phyloP scores from a whole-genome alignment of 75 land plant species.

The Picea sitchensis region DNA sequence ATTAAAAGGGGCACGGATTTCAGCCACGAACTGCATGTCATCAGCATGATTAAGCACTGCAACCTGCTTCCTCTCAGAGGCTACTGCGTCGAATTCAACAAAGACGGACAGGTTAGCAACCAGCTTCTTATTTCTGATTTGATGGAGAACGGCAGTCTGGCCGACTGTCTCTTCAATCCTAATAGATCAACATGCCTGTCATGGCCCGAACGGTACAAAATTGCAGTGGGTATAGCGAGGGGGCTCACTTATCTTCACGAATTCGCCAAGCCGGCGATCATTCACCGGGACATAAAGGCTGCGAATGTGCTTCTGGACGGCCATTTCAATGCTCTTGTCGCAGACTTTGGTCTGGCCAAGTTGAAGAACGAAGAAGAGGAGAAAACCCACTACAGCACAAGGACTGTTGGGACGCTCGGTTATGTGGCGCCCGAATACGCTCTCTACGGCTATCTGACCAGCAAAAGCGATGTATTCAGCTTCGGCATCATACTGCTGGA shows the following conservation, averaged over 20 bases:
- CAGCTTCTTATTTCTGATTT: slow-evolving; percentile 69
- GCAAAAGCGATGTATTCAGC: slow-evolving; percentile 83
- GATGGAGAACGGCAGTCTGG: slow-evolving; percentile 75
- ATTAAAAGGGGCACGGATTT: slow-evolving; percentile 48
- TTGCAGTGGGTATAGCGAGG: slow-evolving; percentile 70
- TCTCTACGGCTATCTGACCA: slow-evolving; percentile 71
- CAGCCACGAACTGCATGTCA: slow-evolving; percentile 67
- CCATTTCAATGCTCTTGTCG: slow-evolving; percentile 61
- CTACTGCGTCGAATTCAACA: slow-evolving; percentile 43
- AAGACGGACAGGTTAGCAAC: slow-evolving; percentile 35
- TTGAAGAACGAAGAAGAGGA: slow-evolving; percentile 43
- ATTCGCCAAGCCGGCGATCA: slow-evolving; percentile 69
- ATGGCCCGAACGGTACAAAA: slow-evolving; percentile 74
- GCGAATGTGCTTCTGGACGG: slow-evolving; percentile 72
- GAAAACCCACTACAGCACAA: slow-evolving; percentile 39
- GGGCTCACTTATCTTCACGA: slow-evolving; percentile 74
- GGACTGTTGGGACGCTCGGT: slow-evolving; percentile 83
- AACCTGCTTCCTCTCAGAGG: slow-evolving; percentile 71
- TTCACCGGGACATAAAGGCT: slow-evolving; percentile 87
- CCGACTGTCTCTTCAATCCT: slow-evolving; percentile 63
- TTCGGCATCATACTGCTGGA: slow-evolving; percentile 84
- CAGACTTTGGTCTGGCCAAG: slow-evolving; percentile 85
- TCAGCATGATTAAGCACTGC: slow-evolving; percentile 64
- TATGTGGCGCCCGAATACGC: slow-evolving; percentile 93
- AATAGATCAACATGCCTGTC: slow-evolving; percentile 22